A percentile compares a stretch with the other conserved stretches of the same genome.
phyloP scores from a whole-genome alignment of 2,329 filamentous ascomycete species.

The Samsoniella hepiali region DNA sequence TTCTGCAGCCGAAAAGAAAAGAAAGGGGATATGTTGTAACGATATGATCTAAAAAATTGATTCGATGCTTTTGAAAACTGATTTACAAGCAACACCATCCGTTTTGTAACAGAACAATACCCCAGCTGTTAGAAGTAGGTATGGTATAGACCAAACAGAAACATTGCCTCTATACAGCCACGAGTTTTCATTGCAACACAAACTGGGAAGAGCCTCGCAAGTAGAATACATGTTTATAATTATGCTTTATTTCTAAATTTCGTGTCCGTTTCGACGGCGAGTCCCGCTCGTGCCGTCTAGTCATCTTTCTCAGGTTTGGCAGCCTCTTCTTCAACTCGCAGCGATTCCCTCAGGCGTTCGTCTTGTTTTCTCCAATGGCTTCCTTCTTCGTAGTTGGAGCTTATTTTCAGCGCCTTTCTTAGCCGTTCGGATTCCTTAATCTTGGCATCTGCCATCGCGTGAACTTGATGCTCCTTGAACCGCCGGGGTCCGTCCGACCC shows the following conservation, averaged over 20 bases:
- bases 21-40: too few species aligned
- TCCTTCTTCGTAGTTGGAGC: constrained; percentile 80
- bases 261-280: not conserved
- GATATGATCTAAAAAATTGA: too few species aligned
- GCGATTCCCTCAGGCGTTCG: constrained; percentile 54
- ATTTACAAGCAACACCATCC: too few species aligned
- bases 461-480: constrained; percentile 89
- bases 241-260: not conserved
- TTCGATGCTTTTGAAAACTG: too few species aligned
- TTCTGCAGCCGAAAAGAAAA: not conserved
- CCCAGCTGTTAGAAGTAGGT: too few species aligned
- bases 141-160: too few species aligned
- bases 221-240: not conserved
- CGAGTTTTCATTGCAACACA: not conserved
- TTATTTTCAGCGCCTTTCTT: constrained; percentile 81
- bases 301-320: constrained; percentile 25
- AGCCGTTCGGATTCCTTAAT: constrained; percentile 91
- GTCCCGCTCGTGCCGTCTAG: constrained; percentile 1
- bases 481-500: constrained; percentile 36
- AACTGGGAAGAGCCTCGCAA: not conserved
- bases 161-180: too few species aligned
- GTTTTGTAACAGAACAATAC: too few species aligned
- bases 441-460: constrained; percentile 94
- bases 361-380: constrained; percentile 83
- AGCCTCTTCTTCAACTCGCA: constrained; percentile 39